Conservation (phyloP, 345 rosid species). For the Rhodamnia argentea region DNA sequence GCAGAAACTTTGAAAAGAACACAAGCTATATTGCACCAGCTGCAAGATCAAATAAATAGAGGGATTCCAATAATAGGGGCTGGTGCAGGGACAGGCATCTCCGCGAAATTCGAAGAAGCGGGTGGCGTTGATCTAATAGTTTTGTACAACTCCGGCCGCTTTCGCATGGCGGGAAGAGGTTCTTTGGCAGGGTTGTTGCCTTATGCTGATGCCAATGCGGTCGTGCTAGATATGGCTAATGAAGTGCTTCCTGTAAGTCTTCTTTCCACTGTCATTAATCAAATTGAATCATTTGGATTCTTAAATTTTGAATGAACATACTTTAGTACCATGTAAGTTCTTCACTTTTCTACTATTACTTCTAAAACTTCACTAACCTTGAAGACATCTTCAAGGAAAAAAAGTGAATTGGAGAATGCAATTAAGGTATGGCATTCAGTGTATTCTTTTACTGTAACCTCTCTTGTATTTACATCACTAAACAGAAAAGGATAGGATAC, state of each 20-base stretch:
- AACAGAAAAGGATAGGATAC: not conserved
- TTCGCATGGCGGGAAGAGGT: conserved; percentile 98
- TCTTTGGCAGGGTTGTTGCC: conserved; percentile 89
- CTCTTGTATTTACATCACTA: not conserved
- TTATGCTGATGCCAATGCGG: conserved; percentile 90
- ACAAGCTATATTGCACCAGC: conserved; percentile 43
- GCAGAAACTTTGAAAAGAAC: conserved; percentile 78
- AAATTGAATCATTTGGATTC: not conserved
- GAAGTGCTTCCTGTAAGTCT: conserved; percentile 86
- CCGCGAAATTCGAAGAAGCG: conserved; percentile 97
- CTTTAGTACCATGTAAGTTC: not conserved
- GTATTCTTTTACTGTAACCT: not conserved
- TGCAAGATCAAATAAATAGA: conserved; percentile 55
- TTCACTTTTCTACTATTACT: not conserved
- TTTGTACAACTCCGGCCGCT: conserved; percentile 88
- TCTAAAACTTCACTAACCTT: not conserved
- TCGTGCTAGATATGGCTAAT: conserved; percentile 88
- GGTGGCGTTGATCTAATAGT: conserved; percentile 92
- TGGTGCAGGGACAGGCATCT: conserved; percentile 98
- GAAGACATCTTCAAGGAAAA: not conserved
- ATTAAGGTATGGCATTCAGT: not conserved
- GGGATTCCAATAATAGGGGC: conserved; percentile 87
- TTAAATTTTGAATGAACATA: not conserved
- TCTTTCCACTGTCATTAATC: not conserved
- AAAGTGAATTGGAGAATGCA: not conserved